A percentile compares a stretch with the other conserved stretches of the same genome.
Evolutionary conservation across 2,329 filamentous ascomycete species (phyloP).

Genomic region (Malbranchea cinnamomea): DNA sequence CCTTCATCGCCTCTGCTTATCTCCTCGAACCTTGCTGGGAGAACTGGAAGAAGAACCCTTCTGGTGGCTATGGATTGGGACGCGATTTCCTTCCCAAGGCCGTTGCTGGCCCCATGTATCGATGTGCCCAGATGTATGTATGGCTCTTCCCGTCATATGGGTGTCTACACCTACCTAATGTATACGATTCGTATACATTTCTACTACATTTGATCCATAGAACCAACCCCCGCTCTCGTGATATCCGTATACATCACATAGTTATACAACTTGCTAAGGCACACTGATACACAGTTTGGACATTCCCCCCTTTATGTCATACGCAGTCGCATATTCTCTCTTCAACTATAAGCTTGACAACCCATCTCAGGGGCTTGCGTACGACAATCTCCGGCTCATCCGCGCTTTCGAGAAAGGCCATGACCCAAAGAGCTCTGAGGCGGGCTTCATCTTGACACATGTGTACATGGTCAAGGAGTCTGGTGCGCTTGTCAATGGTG

Average conservation of each 20-base stretch:
- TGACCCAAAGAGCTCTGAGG: conserved; percentile 74
- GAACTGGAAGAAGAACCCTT: conserved; percentile 41
- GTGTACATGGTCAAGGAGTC: conserved; percentile 91
- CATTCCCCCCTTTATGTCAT: conserved; percentile 90
- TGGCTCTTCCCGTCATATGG: not conserved
- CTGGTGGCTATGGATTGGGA: conserved; percentile 63
- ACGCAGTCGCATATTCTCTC: conserved; percentile 46
- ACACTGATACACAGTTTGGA: conserved; percentile 35
- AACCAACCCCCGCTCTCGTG: conserved; percentile 1
- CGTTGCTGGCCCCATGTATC: conserved; percentile 68
- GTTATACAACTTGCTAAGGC: conserved; percentile 12
- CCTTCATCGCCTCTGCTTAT: conserved; percentile 78
- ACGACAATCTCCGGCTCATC: conserved; percentile 60
- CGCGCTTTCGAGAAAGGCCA: conserved; percentile 85
- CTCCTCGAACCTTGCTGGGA: conserved; percentile 83
- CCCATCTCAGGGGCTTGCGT: conserved; percentile 37
- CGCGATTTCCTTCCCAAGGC: conserved; percentile 56
- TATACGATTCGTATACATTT: too few relatives aligned
- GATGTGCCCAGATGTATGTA: conserved; percentile 75
- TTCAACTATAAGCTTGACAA: conserved; percentile 51
- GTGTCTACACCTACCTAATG: too few relatives aligned
- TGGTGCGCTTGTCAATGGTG: conserved; percentile 58
- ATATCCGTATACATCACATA: conserved; percentile 1
- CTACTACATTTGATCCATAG: conserved; percentile 4
- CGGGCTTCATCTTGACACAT: conserved; percentile 90